Evolutionary conservation across 164 flowering plant species (phyloP).

Genomic region (Liriodendron chinense): DNA sequence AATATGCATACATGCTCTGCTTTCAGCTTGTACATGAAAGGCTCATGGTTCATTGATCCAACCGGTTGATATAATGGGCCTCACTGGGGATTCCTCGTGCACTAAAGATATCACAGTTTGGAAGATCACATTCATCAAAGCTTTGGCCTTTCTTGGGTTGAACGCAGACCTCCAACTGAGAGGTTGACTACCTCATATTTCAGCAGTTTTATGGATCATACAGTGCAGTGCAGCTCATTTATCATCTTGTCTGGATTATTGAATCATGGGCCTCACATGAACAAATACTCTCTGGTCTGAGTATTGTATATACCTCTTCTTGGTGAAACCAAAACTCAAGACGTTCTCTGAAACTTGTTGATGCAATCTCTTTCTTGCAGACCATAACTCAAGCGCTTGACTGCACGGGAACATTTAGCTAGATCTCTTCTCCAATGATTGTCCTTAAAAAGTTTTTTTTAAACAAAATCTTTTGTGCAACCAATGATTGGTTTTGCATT

Average conservation of each 20-base stretch:
- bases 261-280: too few species aligned
- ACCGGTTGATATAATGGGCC: not conserved
- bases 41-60: not conserved
- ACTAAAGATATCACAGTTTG: not conserved
- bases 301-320: too few species aligned
- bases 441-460: not conserved
- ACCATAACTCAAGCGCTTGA: slow-evolving; percentile 56
- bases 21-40: not conserved
- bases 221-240: not conserved
- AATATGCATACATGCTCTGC: not conserved
- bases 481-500: not conserved
- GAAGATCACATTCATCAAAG: not conserved
- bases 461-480: not conserved
- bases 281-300: too few species aligned
- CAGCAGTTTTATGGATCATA: not conserved
- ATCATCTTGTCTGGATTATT: too few species aligned
- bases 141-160: not conserved
- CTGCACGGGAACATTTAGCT: slow-evolving; percentile 60
- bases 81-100: not conserved
- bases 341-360: not conserved
- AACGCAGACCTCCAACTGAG: not conserved
- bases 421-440: slow-evolving; percentile 53
- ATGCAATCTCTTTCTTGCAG: slow-evolving; percentile 26
- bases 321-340: too few species aligned
- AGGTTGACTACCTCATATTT: too few species aligned